Evolutionary conservation across 2,329 filamentous ascomycete genomes (phyloP), one percentile per base, ranked within the genome.

Genomic region (Coniochaeta sp.): DNA sequence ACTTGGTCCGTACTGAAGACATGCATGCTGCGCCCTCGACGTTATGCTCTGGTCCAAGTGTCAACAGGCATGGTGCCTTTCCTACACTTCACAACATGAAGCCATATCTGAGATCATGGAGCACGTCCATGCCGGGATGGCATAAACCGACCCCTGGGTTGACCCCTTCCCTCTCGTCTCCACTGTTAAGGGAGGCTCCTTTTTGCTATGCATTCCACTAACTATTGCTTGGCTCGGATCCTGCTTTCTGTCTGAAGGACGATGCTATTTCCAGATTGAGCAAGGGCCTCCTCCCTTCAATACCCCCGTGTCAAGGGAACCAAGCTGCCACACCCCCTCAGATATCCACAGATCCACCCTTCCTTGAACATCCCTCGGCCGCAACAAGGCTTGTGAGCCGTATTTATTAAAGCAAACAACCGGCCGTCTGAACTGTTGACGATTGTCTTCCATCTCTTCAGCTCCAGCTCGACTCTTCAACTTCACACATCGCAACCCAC

Each of bases 321-420:
- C 40, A 42, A 13, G 16, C 16, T 9, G 5, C 38, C 31, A 18
- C n/a, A 6, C 9, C n/a, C 42, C 42, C 42, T 47, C 18, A 4
- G n/a, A 20, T 31, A 48, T 31, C 28, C 45, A 48, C 45, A 18
- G 24, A 48, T 31, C 45, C 28, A 30, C 42, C n/a, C 42, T 14
- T 12, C 18, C 42, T 31, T 24, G 42, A 38, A 20, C 24, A 47
- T 31, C 26, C 26, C 45, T 46, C 22, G 6, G 42, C n/a, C n/a
- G 13, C 22, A 7, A 13, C 40, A 14, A 20, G 10, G n/a, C 30
- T 28, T 3, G 16, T 8, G 10, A 49, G 16, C n/a, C n/a, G 9
- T 53, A 38, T 26, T 53, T 51, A 49, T 53, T 53, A 53, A 53
- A 53, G 52, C 52, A 49, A 49, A 30, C 52, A 31, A 32, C 32